Conservation (phyloP, 257 asterid genomes). For the Galeopsis tetrahit region DNA sequence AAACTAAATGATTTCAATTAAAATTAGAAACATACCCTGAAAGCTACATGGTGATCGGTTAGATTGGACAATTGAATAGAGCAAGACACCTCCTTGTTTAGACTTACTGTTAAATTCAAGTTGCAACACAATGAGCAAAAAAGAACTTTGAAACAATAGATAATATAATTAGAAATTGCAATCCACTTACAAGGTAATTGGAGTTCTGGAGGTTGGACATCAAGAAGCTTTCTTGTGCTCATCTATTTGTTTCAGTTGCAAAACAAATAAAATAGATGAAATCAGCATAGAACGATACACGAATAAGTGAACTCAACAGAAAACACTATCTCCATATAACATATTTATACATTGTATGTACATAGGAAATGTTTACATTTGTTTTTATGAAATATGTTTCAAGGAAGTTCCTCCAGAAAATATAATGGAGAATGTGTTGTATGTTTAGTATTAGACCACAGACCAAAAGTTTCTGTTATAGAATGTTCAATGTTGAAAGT, state of each 20-base stretch:
- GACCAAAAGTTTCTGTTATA: background rate
- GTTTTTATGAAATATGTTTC: background rate
- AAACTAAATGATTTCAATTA: background rate
- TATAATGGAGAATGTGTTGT: background rate
- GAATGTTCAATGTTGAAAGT: background rate
- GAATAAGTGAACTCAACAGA: background rate
- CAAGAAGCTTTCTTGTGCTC: conserved; percentile 34
- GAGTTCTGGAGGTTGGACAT: conserved; percentile 40
- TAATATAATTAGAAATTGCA: background rate
- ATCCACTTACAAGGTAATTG: conserved; percentile 45
- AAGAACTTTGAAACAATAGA: background rate
- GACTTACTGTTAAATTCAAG: conserved; percentile 29
- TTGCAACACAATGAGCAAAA: conserved; percentile 26
- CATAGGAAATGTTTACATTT: background rate
- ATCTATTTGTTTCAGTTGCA: conserved; percentile 31
- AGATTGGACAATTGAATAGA: conserved; percentile 35
- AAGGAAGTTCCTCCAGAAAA: background rate
- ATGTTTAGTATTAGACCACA: background rate
- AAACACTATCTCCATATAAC: background rate
- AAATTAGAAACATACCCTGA: conserved; percentile 32
- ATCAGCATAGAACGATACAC: conserved; percentile 18
- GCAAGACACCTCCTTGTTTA: conserved; percentile 26
- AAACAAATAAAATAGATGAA: conserved; percentile 21
- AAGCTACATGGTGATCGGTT: conserved; percentile 41
- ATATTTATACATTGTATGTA: background rate